Evolutionary conservation across 495 filamentous ascomycete genomes (phyloP), one percentile per base, ranked within the genome.

Genomic region (Penicillium malachiteum): DNA sequence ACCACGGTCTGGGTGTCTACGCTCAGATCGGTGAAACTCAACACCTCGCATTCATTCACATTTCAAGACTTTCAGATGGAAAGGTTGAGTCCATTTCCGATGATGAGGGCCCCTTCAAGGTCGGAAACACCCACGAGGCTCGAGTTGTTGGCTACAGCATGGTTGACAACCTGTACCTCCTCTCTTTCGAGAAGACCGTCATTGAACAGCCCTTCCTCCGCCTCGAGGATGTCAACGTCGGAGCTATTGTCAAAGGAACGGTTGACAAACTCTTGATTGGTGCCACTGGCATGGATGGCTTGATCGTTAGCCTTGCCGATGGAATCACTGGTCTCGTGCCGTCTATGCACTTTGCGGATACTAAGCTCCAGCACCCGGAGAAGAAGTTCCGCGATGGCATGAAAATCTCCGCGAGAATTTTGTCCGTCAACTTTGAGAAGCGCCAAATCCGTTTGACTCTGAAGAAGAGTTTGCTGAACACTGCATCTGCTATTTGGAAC

Each of bases 381-480:
- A 92, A 89, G 73, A 97, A 96, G 66, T 98, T 97, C 76, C 84
- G 85, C 44, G 91, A 92, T 71, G 94, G 93, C 1, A 80, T 88
- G 69, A 82, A 87, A 43, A 85, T 98, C 47, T 94, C 87, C 50
- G 84, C 87, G 33, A 82, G 92, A 48, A 89, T 98, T 40, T 75
- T 98, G 21, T 95, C 91, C 1, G 87, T 84, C 11, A 83, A 96
- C 64, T 74, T 84, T 1, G 76, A 84, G 38, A 94, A 87, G 72
- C 83, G 87, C 48, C 87, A 90, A 57, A 78, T 97, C 39, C 85
- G 87, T n/a, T 73, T 98, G 56, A 96, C 94, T 1, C 63, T 98
- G 55, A 97, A 97, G 77, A 98, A 97, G 77, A 89, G 87, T 16
- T 78, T 98, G 48, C 81, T 98, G 58, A 96, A 96, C 72, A 93